Evolutionary conservation across 2,329 filamentous ascomycete genomes (phyloP).

Genomic region (Coleophoma eucalyptorum): DNA sequence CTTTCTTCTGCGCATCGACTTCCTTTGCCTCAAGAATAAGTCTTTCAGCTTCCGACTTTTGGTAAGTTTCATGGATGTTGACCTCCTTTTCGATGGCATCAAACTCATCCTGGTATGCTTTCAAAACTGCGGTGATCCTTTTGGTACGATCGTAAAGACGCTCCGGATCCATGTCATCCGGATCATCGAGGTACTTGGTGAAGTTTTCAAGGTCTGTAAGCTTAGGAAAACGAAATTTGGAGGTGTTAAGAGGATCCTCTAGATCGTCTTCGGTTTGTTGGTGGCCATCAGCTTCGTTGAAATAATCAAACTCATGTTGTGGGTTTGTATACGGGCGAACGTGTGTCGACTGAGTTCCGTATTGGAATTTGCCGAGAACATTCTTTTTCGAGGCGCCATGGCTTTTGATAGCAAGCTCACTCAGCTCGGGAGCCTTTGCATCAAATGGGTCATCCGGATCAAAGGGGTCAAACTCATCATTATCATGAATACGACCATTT

Average conservation of each 20-base stretch:
- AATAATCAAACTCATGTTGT: constrained; percentile 15
- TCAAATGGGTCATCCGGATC: constrained; percentile 1
- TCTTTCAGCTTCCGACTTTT: constrained; percentile 7
- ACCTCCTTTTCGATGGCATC: constrained; percentile 20
- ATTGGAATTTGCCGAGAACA: neutral
- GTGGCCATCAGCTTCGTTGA: constrained; percentile 16
- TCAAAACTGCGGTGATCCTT: constrained; percentile 13
- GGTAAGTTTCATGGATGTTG: constrained; percentile 15
- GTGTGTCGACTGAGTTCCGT: neutral
- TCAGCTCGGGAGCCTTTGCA: neutral
- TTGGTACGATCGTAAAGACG: constrained; percentile 19
- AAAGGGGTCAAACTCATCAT: constrained; percentile 7
- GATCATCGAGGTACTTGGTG: constrained; percentile 18
- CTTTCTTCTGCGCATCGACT: constrained; percentile 12
- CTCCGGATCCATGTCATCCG: constrained; percentile 18
- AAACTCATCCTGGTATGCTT: constrained; percentile 20
- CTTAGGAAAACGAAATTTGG: constrained; percentile 17
- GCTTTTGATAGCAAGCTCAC: neutral
- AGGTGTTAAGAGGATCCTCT: constrained; percentile 6
- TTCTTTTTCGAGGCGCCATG: neutral
- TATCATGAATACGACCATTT: constrained; percentile 3
- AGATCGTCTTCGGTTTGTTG: constrained; percentile 10
- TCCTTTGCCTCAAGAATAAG: constrained; percentile 6
- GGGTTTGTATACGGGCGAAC: constrained; percentile 15
- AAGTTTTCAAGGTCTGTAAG: constrained; percentile 17